Percentiles rank a stretch among this genome's conserved stretches.
Evolutionary conservation across 805 yeast genomes (phyloP).

Genomic region (Candida argentea): DNA sequence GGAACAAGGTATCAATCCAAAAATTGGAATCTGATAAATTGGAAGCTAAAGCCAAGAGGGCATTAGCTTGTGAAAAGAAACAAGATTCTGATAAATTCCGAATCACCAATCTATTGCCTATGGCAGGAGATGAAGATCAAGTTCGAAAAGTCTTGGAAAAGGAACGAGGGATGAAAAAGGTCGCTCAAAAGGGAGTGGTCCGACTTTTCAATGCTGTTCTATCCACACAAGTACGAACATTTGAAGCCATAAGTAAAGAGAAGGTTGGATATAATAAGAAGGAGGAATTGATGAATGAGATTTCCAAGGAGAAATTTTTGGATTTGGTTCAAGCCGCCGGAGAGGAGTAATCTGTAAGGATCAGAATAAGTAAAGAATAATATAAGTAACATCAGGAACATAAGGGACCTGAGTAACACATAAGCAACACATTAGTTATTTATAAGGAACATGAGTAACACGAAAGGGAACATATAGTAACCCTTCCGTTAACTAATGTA

Average conservation of each 20-base stretch:
- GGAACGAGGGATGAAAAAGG: slow-evolving; percentile 62
- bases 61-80: slow-evolving; percentile 62
- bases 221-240: slow-evolving; percentile 61
- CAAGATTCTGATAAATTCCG: slow-evolving; percentile 57
- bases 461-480: too few species aligned
- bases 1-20: slow-evolving; percentile 61
- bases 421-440: too few species aligned
- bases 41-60: slow-evolving; percentile 73
- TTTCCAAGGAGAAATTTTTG: slow-evolving; percentile 82
- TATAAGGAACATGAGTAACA: too few species aligned
- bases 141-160: slow-evolving; percentile 50
- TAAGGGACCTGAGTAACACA: too few species aligned
- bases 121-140: slow-evolving; percentile 44
- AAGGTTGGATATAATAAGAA: slow-evolving; percentile 36
- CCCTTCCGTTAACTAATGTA: too few species aligned
- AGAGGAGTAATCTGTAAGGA: slow-evolving; percentile 12
- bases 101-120: slow-evolving; percentile 57
- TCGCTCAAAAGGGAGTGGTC: slow-evolving; percentile 84
- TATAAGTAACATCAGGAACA: too few species aligned
- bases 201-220: slow-evolving; percentile 75
- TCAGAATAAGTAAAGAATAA: too few species aligned
- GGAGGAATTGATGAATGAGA: slow-evolving; percentile 60
- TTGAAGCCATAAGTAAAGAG: slow-evolving; percentile 38
- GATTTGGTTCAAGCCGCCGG: slow-evolving; percentile 81
- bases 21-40: slow-evolving; percentile 72